Evolutionary conservation across 139 green algal genomes (phyloP), one percentile per base, ranked within the genome.

Genomic region (Edaphochlamys debaryana): DNA sequence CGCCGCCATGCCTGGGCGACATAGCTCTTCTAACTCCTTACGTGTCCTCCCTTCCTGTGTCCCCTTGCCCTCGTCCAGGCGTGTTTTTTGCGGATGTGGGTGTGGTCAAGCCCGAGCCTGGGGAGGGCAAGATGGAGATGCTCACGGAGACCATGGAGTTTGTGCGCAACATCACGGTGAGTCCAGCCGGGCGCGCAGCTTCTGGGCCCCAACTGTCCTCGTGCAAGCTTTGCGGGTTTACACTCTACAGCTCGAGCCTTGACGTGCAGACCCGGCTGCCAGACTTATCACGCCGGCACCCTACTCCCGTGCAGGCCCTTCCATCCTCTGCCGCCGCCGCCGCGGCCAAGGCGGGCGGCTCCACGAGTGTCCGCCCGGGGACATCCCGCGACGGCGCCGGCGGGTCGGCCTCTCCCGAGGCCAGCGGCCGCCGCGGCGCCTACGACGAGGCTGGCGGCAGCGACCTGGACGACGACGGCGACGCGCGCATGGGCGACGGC

Each of bases 141-240:
- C 94, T 98, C 71, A 98, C 88, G 32, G 90, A 95, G 72, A 92
- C 94, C 7, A 90, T 90, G 5, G 95, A 98, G 91, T 97, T 98
- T 90, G 89, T 93, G 32, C 88, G 94, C 15, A 90, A 87, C 75
- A 93, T 98, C 60, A 84, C 90, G 62, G 73, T 93, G 32, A 40
- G 52, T 11, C 8, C 45, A 54, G n/a, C n/a, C n/a, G n/a, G n/a
- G n/a, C n/a, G n/a, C n/a, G n/a, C n/a, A n/a, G n/a, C n/a, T n/a
- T n/a, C n/a, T n/a, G n/a, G n/a, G n/a, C n/a, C n/a, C n/a, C n/a
- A n/a, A n/a, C n/a, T n/a, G n/a, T n/a, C n/a, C n/a, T n/a, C n/a
- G n/a, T n/a, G n/a, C n/a, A n/a, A n/a, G n/a, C n/a, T n/a, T n/a
- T n/a, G n/a, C n/a, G n/a, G n/a, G n/a, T n/a, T n/a, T n/a, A n/a